A percentile compares a stretch with the other conserved stretches of the same genome.
These are phyloP conservation scores for Ganoderma sinense DNA, from an alignment of 1,284 basidiomycete genomes.

Conservation along the genomic window DNA sequence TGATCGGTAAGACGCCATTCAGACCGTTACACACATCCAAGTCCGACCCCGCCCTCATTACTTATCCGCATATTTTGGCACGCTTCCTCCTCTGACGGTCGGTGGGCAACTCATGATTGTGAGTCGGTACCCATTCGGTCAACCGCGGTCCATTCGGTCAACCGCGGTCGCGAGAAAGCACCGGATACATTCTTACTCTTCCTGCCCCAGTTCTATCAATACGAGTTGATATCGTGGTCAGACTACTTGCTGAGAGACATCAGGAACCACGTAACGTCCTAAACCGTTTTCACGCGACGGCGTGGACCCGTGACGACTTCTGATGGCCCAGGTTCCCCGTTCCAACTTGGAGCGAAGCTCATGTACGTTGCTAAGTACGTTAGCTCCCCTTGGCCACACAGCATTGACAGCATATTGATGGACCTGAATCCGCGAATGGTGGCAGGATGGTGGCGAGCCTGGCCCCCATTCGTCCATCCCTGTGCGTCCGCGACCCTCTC, in stretches of 20 bases:
- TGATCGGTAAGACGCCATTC: background rate
- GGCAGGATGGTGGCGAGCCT: background rate
- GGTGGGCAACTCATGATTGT: background rate
- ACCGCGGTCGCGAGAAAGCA: background rate
- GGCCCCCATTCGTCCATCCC: background rate
- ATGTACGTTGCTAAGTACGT: background rate
- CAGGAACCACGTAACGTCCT: background rate
- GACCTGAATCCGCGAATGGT: background rate
- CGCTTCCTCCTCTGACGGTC: background rate
- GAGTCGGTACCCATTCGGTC: background rate
- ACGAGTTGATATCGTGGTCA: background rate
- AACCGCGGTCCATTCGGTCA: background rate
- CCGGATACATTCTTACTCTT: background rate
- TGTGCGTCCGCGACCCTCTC: background rate
- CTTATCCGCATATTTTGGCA: background rate
- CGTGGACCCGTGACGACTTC: background rate
- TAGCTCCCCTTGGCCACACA: background rate
- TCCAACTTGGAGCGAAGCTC: background rate
- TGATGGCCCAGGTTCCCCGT: background rate
- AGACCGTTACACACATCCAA: background rate
- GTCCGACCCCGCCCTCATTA: background rate
- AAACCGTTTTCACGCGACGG: background rate
- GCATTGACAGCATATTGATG: background rate
- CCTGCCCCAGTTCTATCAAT: background rate
- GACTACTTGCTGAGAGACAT: background rate